Evolutionary conservation across 139 green algal genomes (phyloP), one percentile per base, ranked within the genome.

Genomic region (Nannochloris sp.): DNA sequence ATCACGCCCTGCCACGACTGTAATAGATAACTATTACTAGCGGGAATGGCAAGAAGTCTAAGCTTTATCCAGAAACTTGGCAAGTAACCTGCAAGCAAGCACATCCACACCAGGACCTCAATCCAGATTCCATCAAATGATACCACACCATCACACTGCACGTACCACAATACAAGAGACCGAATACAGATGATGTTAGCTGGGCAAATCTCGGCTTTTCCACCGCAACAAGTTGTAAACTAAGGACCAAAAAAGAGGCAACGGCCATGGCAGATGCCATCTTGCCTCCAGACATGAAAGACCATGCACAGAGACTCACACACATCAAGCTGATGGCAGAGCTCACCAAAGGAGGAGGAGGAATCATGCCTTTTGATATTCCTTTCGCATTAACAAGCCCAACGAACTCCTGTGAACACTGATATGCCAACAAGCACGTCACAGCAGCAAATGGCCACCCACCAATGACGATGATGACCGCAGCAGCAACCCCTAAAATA

Each of bases 11-110:
- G 71, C 68, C 66, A 81, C 23, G 36, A 28, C 36, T 78, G 60
- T 23, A 69, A 45, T 12, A 72, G 25, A 14, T 58, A 31, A 55
- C 69, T 74, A 61, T 79, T 64, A 4, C 70, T 60, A 3, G 79
- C 83, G 2, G 75, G 72, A 3, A 70, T 68, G 4, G 75, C 30
- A 28, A 96, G 31, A 43, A 84, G 65, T 4, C 90, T 74, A 71
- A 96, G 63, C 68, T 93, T 95, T 37, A 96, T 72, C 90, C 90
- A 96, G 70, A 93, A 96, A 70, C 75, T 88, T 5, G 89, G 89
- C 30, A 96, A 78, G 79, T 91, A 96, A 12, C 90, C 89, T 53
- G 46, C 17, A 53, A 12, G 33, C 33, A 40, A 40, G 33, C 11
- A 40, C 8, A 40, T 8, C 33, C 11, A 40, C 8, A 40, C 33